These are phyloP conservation scores for Tillandsia leiboldiana DNA, from an alignment of 176 grass and related monocot species.

Conservation along the genomic window DNA sequence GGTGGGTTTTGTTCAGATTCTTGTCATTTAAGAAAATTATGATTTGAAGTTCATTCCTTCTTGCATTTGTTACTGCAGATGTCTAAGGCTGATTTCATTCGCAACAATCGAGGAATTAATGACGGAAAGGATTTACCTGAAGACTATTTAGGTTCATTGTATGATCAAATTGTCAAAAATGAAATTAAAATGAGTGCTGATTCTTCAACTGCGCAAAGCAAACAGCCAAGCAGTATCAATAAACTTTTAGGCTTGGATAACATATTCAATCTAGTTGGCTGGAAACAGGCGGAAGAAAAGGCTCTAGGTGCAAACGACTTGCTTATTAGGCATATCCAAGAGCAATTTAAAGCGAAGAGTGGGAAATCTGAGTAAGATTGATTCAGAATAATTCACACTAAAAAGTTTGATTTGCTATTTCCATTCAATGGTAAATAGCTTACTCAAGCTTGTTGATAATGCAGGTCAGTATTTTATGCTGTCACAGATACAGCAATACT, in stretches of 20 bases:
- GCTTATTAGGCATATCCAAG: slow-evolving; percentile 93
- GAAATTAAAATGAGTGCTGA: slow-evolving; percentile 99
- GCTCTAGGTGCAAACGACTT: slow-evolving; percentile 84
- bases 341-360: slow-evolving; percentile 89
- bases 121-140: slow-evolving; percentile 91
- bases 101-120: slow-evolving; percentile 95
- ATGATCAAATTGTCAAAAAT: slow-evolving; percentile 89
- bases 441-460: slow-evolving; percentile 28
- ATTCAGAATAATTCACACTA: neutral
- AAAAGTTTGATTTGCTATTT: neutral
- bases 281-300: slow-evolving; percentile 80
- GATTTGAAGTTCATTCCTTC: slow-evolving; percentile 4
- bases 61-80: slow-evolving; percentile 50
- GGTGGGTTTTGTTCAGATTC: slow-evolving; percentile 25
- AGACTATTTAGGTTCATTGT: slow-evolving; percentile 68
- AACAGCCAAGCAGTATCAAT: slow-evolving; percentile 61
- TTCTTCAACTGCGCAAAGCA: slow-evolving; percentile 43
- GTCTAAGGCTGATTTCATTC: slow-evolving; percentile 91
- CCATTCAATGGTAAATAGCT: neutral
- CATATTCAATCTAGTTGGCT: slow-evolving; percentile 82
- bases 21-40: slow-evolving; percentile 1
- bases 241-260: slow-evolving; percentile 91
- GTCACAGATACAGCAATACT: slow-evolving; percentile 79
- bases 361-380: slow-evolving; percentile 80
- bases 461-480: slow-evolving; percentile 82